phyloP scores from a whole-genome alignment of 2,329 filamentous ascomycete genomes.

The Venturia pyrina region DNA sequence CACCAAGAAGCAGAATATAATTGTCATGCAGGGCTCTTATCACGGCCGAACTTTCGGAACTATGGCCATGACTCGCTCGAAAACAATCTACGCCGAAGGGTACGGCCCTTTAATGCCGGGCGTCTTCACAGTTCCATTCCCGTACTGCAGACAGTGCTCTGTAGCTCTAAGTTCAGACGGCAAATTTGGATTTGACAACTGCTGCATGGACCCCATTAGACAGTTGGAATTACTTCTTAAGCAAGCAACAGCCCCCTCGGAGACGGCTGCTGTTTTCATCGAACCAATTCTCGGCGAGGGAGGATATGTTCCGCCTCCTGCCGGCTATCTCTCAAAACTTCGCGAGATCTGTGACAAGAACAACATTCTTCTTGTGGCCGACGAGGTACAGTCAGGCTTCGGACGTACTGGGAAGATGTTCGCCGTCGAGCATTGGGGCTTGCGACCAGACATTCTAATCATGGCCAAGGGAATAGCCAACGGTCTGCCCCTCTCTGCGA shows the following conservation, averaged over 20 bases:
- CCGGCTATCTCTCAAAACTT: conserved; percentile 25
- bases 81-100: conserved; percentile 26
- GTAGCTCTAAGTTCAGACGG: conserved; percentile 20
- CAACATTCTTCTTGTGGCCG: conserved; percentile 32
- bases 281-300: conserved; percentile 28
- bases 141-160: conserved; percentile 29
- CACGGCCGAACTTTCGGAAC: conserved; percentile 28
- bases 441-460: conserved; percentile 34
- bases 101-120: conserved; percentile 30
- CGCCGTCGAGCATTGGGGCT: conserved; percentile 32
- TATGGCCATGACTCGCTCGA: conserved; percentile 27
- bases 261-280: conserved; percentile 28
- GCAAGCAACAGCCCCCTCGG: conserved; percentile 24
- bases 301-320: conserved; percentile 25
- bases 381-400: conserved; percentile 36
- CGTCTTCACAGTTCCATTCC: conserved; percentile 28
- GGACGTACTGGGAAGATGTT: conserved; percentile 36
- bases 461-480: conserved; percentile 25
- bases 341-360: conserved; percentile 34
- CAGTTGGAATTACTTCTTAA: conserved; percentile 27
- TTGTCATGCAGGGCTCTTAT: conserved; percentile 29
- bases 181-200: conserved; percentile 27
- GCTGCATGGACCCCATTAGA: conserved; percentile 27
- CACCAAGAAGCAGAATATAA: conserved; percentile 28
- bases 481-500: conserved; percentile 19